phyloP scores from a whole-genome alignment of 2,329 filamentous ascomycete species.

The Fusarium anthophilum region DNA sequence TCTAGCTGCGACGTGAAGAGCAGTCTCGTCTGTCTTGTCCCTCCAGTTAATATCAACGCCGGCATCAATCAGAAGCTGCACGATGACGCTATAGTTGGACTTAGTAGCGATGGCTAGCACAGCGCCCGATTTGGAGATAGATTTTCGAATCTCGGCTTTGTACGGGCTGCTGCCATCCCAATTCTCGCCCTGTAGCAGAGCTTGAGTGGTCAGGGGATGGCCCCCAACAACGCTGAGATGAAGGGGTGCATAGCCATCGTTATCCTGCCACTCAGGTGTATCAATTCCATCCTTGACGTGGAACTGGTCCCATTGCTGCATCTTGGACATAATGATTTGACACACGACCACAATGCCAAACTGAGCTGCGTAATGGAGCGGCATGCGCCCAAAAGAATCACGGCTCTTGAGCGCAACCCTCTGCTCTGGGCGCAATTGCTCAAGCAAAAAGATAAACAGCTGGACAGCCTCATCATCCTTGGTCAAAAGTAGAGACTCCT shows the following conservation, averaged over 20 bases:
- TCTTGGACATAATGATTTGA: slow-evolving; percentile 84
- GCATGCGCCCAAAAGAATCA: slow-evolving; percentile 84
- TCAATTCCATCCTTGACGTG: slow-evolving; percentile 88
- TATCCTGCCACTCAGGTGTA: slow-evolving; percentile 87
- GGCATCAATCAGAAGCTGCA: slow-evolving; percentile 86
- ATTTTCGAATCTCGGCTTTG: slow-evolving; percentile 72
- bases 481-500: slow-evolving; percentile 72
- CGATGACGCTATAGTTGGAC: slow-evolving; percentile 84
- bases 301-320: slow-evolving; percentile 91
- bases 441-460: slow-evolving; percentile 70
- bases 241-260: slow-evolving; percentile 88
- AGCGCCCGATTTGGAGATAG: slow-evolving; percentile 84
- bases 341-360: slow-evolving; percentile 95
- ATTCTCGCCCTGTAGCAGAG: slow-evolving; percentile 81
- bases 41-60: slow-evolving; percentile 94
- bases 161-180: slow-evolving; percentile 73
- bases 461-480: slow-evolving; percentile 80
- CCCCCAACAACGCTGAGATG: slow-evolving; percentile 93
- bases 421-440: slow-evolving; percentile 74
- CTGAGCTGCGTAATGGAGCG: slow-evolving; percentile 93
- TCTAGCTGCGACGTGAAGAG: slow-evolving; percentile 88
- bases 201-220: slow-evolving; percentile 85
- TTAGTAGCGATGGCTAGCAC: slow-evolving; percentile 89
- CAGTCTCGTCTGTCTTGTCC: slow-evolving; percentile 89
- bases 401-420: slow-evolving; percentile 71